Percentiles rank a stretch among this genome's conserved stretches.
phyloP scores from a whole-genome alignment of 352 stramenopile species.

The Phytophthora litchii region DNA sequence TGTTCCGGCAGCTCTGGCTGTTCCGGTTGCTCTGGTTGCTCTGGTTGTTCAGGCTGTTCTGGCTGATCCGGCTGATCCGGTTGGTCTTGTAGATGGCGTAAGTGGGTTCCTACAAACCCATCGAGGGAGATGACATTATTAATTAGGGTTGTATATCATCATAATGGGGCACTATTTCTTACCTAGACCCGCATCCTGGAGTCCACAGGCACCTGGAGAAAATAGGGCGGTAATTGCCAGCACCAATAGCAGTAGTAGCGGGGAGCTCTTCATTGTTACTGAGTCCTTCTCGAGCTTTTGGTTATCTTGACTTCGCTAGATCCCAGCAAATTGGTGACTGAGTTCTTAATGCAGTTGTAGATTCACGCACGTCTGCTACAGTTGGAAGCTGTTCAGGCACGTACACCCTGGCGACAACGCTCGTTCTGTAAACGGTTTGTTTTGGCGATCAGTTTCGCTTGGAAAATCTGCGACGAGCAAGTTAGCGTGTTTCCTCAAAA shows the following conservation, averaged over 20 bases:
- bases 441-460: background rate
- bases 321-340: slow-evolving; percentile 23
- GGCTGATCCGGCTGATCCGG: slow-evolving; percentile 5
- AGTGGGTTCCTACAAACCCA: slow-evolving; percentile 6
- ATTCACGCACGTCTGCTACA: background rate
- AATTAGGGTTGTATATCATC: no score
- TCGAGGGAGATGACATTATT: no score
- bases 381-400: slow-evolving; percentile 1
- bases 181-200: slow-evolving; percentile 9
- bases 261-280: slow-evolving; percentile 20
- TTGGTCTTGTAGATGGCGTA: slow-evolving; percentile 26
- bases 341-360: background rate
- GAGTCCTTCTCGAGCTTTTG: slow-evolving; percentile 1
- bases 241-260: slow-evolving; percentile 21
- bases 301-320: background rate
- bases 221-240: slow-evolving; percentile 11
- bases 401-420: background rate
- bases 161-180: background rate
- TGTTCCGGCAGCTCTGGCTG: slow-evolving; percentile 1
- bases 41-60: slow-evolving; percentile 8
- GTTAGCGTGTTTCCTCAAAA: slow-evolving; percentile 1
- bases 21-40: slow-evolving; percentile 1
- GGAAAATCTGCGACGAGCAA: slow-evolving; percentile 3
- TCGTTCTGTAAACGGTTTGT: background rate
- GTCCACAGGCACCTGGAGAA: background rate